Evolutionary conservation across 2,329 filamentous ascomycete species (phyloP), one percentile per base, ranked within the genome.

Genomic region (Ophiostoma sp.): DNA sequence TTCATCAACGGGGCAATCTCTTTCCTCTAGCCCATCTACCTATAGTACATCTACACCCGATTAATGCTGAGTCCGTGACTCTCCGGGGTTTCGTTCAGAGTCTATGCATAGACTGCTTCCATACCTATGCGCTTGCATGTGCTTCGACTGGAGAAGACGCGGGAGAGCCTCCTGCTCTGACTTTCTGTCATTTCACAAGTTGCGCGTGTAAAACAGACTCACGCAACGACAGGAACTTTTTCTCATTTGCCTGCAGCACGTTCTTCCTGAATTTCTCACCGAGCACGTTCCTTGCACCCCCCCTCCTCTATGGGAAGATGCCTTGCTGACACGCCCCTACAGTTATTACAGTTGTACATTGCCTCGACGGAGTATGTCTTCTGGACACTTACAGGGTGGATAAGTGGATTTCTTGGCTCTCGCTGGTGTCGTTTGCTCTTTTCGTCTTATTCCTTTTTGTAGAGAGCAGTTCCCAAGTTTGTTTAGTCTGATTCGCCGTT

Each of bases 221-320:
- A 15, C 2, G 7, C 7, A 23, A 54, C 20, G 23, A 35, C 27
- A 1, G 41, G 67, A 48, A 39, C 41, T 52, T 27, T 67, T 17
- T 48, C 33, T 52, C 41, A 20, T 44, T 69, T 27, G 17, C 41
- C 57, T 35, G 17, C 54, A 31, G 57, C 44, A 67, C 65, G 64
- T 67, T 68, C 67, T 20, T 62, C 72, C 72, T 64, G 67, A 71
- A 73, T 41, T 62, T 67, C 69, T 73, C 72, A 73, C 72, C 72
- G 72, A 73, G 70, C 67, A 57, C 57, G 57, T 35, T 62, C 57
- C 27, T 17, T 27, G 27, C 57, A 20, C 31, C 35, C n/a, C 39
- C 27, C 15, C 57, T 62, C 27, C 27, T 3, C 11, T 31, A 27
- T 20, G 5, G 11, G 44, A 17, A 57, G 11, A 57, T 27, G 27